Evolutionary conservation across 1,284 basidiomycete species (phyloP), one percentile per base, ranked within the genome.

Genomic region (Rhodotorula sp.): DNA sequence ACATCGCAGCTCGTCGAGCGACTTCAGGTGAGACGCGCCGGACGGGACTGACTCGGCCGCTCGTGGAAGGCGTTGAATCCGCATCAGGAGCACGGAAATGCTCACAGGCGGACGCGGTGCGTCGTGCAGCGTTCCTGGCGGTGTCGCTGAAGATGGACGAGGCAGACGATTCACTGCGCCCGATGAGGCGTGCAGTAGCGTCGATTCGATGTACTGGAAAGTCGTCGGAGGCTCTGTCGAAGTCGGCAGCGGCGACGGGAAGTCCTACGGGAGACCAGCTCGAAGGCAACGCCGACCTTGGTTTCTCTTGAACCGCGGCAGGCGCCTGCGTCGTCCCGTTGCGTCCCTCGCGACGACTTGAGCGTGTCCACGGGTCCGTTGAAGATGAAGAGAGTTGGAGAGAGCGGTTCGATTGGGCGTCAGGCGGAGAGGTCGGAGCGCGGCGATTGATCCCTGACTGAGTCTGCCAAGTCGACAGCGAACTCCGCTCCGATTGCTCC

Each of bases 11-110:
- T 6, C 66, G 29, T 1, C 66, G 58, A 0, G 63, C 63, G 6
- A 71, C 64, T 16, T 69, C 70, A 2, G 70, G 70, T 48, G 70
- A 72, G n/a, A 68, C 51, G 3, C 58, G 56, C 8, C 64, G 56
- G 3, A 47, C 54, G 29, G 70, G 70, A 39, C 52, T 58, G 8
- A 39, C 5, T 16, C 54, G 54, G 16, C 54, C 54, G 16, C 16
- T 29, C n/a, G 12, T 14, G 8, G 26, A 31, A 1, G 26, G n/a
- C 7, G 16, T 12, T 12, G 15, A 29, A 56, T 6, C 3, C 7
- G 14, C 14, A 14, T 2, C 7, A 18, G 39, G 10, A 43, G 39
- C 10, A 3, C 12, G 39, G 39, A 10, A 43, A 10, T 3, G 39
- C 39, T 43, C 39, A 3, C 14, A 43, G 39, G 39, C 39, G 39